A percentile compares a stretch with the other conserved stretches of the same genome.
phyloP scores from a whole-genome alignment of 2,329 filamentous ascomycete species.

The Acarospora socialis region DNA sequence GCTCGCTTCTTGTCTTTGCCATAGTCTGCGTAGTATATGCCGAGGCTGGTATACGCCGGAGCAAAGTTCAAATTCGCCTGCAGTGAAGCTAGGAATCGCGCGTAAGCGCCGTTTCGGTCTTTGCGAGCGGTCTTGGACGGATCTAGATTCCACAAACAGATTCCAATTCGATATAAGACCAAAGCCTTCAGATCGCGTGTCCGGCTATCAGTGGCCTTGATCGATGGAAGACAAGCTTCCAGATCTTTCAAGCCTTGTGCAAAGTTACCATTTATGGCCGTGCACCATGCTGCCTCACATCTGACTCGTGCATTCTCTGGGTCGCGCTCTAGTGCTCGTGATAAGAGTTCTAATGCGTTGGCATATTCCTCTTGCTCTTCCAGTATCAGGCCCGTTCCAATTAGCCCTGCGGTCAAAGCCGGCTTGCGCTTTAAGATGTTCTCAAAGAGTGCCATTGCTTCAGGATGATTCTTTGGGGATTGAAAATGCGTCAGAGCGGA shows the following conservation, averaged over 20 bases:
- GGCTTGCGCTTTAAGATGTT: constrained; percentile 62
- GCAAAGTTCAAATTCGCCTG: constrained; percentile 80
- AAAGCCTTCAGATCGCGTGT: constrained; percentile 64
- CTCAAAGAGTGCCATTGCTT: constrained; percentile 78
- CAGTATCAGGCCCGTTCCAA: constrained; percentile 80
- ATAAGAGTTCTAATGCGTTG: constrained; percentile 67
- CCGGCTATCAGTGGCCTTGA: constrained; percentile 47
- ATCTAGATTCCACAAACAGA: constrained; percentile 76
- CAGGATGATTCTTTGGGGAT: constrained; percentile 73
- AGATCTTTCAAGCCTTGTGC: constrained; percentile 53
- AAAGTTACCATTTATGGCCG: constrained; percentile 67
- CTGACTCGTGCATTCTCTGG: constrained; percentile 61
- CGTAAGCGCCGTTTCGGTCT: constrained; percentile 68
- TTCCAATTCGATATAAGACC: constrained; percentile 73
- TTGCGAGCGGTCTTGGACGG: constrained; percentile 60
- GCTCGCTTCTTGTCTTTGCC: constrained; percentile 74
- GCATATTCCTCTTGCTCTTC: constrained; percentile 86
- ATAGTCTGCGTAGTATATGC: constrained; percentile 84
- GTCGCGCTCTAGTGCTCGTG: constrained; percentile 60
- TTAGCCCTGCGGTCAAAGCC: constrained; percentile 63
- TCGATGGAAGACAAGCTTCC: constrained; percentile 49
- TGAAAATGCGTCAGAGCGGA: constrained; percentile 87
- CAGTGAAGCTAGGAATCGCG: constrained; percentile 66
- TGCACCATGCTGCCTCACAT: constrained; percentile 85
- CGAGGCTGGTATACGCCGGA: constrained; percentile 80